Percentiles rank a stretch among this genome's conserved stretches.
Evolutionary conservation across 23 red algal genomes (phyloP).

Genomic region (Pyropia haitanensis): DNA sequence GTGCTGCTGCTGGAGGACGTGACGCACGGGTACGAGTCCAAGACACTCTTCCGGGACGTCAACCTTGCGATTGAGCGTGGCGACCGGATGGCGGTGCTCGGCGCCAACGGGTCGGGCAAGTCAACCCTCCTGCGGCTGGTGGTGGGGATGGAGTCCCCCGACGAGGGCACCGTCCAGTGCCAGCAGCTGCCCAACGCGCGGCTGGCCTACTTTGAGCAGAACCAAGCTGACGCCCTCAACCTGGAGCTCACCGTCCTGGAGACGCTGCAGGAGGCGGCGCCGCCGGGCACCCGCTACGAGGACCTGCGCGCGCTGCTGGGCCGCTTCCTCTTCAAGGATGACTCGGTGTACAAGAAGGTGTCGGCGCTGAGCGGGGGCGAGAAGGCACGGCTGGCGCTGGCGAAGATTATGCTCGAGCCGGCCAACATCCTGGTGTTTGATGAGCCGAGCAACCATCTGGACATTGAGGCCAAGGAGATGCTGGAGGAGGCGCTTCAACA

Average conservation of each 20-base stretch:
- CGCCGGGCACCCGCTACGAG: slow-evolving; percentile 72
- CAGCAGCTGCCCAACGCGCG: slow-evolving; percentile 36
- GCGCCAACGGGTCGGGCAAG: slow-evolving; percentile 92
- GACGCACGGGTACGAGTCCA: slow-evolving; percentile 59
- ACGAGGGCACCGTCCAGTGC: slow-evolving; percentile 48
- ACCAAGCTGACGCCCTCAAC: slow-evolving; percentile 93
- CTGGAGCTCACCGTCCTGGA: slow-evolving; percentile 77
- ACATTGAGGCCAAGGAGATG: slow-evolving; percentile 84
- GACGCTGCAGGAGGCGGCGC: slow-evolving; percentile 55
- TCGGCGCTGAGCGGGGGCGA: slow-evolving; percentile 85
- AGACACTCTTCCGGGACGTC: slow-evolving; percentile 67
- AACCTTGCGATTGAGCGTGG: slow-evolving; percentile 85
- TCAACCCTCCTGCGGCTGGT: slow-evolving; percentile 85
- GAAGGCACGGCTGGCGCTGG: slow-evolving; percentile 87
- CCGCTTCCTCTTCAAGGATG: slow-evolving; percentile 95
- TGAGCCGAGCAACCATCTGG: slow-evolving; percentile 93
- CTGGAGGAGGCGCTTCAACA: slow-evolving; percentile 95
- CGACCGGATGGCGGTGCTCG: slow-evolving; percentile 83
- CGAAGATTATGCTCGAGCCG: slow-evolving; percentile 91
- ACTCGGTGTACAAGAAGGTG: slow-evolving; percentile 87
- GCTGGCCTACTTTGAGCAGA: slow-evolving; percentile 94
- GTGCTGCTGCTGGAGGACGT: slow-evolving; percentile 66
- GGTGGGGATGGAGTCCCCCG: slow-evolving; percentile 62
- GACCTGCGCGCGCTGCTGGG: slow-evolving; percentile 90
- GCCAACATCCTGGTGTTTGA: slow-evolving; percentile 95